Evolutionary conservation across 768 basidiomycete species (phyloP).

Genomic region (Auriculariales sp.): DNA sequence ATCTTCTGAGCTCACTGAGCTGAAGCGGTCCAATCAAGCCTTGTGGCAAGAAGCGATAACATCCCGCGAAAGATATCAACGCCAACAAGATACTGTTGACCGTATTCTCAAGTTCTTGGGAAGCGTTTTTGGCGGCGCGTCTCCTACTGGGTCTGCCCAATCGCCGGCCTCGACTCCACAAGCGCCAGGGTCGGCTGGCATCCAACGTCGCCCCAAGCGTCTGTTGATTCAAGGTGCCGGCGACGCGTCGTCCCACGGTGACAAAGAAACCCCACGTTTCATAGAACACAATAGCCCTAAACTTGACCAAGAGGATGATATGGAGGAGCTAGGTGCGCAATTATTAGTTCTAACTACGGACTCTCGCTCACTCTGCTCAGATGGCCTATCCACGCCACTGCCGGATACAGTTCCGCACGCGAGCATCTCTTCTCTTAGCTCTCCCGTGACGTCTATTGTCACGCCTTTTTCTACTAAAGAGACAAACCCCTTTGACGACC

Average conservation of each 20-base stretch:
- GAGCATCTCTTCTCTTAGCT: too few species aligned
- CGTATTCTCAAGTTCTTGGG: slow-evolving; percentile 90
- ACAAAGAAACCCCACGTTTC: slow-evolving; percentile 7
- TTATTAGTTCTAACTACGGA: slow-evolving; percentile 7
- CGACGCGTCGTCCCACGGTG: slow-evolving; percentile 5
- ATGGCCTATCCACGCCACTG: too few species aligned
- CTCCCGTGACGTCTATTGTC: too few species aligned
- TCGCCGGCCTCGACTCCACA: slow-evolving; percentile 18
- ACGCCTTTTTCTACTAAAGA: too few species aligned
- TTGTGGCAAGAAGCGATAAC: slow-evolving; percentile 87
- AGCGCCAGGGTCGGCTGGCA: slow-evolving; percentile 25
- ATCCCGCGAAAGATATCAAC: slow-evolving; percentile 68
- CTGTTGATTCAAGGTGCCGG: slow-evolving; percentile 51
- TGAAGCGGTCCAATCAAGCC: slow-evolving; percentile 75
- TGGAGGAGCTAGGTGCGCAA: slow-evolving; percentile 6
- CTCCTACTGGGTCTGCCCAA: slow-evolving; percentile 23
- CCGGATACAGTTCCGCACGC: too few species aligned
- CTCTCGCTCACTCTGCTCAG: too few species aligned
- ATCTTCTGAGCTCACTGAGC: slow-evolving; percentile 71
- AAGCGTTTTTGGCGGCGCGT: slow-evolving; percentile 61
- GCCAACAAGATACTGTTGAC: slow-evolving; percentile 93
- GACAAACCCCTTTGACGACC: too few species aligned
- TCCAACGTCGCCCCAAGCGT: slow-evolving; percentile 35
- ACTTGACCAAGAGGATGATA: slow-evolving; percentile 1
- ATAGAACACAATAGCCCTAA: slow-evolving; percentile 19